Evolutionary conservation across 2,329 filamentous ascomycete genomes (phyloP).

Genomic region (Hansfordia pulvinata): DNA sequence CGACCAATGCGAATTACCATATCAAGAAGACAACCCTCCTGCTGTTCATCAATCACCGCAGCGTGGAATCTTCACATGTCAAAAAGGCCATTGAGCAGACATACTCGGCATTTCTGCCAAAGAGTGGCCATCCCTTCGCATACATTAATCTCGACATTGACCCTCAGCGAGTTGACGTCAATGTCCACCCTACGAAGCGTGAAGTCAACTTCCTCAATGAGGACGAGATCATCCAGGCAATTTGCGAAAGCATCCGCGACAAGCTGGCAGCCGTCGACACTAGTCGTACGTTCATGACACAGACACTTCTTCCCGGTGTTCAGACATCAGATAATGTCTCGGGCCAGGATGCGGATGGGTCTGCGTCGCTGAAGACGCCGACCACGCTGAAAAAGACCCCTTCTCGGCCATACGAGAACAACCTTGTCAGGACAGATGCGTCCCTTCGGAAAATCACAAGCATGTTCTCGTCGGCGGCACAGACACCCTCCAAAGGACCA

Average conservation of each 20-base stretch:
- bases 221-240: slow-evolving; percentile 80
- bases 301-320: slow-evolving; percentile 70
- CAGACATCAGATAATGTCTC: slow-evolving; percentile 14
- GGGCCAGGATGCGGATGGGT: slow-evolving; percentile 13
- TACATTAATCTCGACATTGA: slow-evolving; percentile 91
- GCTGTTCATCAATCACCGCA: slow-evolving; percentile 92
- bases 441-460: slow-evolving; percentile 88
- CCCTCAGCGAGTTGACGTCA: slow-evolving; percentile 85
- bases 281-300: slow-evolving; percentile 87
- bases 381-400: slow-evolving; percentile 23
- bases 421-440: slow-evolving; percentile 79
- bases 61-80: slow-evolving; percentile 78
- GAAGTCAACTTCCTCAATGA: slow-evolving; percentile 97
- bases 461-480: slow-evolving; percentile 59
- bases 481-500: slow-evolving; percentile 21
- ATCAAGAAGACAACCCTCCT: slow-evolving; percentile 80
- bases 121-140: slow-evolving; percentile 85
- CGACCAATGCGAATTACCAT: slow-evolving; percentile 89
- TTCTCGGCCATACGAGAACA: slow-evolving; percentile 65
- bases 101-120: slow-evolving; percentile 77
- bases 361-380: slow-evolving; percentile 17
- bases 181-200: slow-evolving; percentile 91
- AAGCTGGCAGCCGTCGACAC: slow-evolving; percentile 80
- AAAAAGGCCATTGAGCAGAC: slow-evolving; percentile 87
- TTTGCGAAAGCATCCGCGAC: slow-evolving; percentile 68